phyloP scores from a whole-genome alignment of 2,329 filamentous ascomycete genomes.

The Aspergillus bombycis region DNA sequence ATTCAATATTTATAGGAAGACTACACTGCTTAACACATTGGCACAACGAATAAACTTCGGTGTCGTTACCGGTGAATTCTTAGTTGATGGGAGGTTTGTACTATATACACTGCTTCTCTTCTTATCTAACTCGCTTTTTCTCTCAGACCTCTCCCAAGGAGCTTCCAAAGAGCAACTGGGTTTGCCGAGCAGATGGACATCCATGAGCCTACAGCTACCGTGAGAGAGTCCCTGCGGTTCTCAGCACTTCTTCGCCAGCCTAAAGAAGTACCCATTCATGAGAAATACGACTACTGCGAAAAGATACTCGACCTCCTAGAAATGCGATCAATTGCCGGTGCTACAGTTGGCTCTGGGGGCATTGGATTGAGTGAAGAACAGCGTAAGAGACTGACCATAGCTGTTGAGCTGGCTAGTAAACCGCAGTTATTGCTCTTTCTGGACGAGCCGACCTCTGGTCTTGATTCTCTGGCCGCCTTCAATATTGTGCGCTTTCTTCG shows the following conservation, averaged over 20 bases:
- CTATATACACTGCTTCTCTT: neutral
- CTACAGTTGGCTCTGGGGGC: conserved; percentile 63
- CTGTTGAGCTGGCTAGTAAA: conserved; percentile 64
- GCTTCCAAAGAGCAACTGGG: conserved; percentile 58
- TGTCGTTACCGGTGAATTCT: conserved; percentile 46
- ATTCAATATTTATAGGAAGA: conserved; percentile 42
- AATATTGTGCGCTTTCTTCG: conserved; percentile 65
- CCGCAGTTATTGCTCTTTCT: conserved; percentile 64
- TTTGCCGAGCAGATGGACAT: conserved; percentile 68
- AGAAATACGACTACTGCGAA: conserved; percentile 71
- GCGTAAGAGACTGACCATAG: conserved; percentile 68
- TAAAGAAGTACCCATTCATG: conserved; percentile 57
- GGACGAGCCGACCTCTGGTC: conserved; percentile 65
- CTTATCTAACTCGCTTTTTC: neutral
- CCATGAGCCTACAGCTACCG: conserved; percentile 67
- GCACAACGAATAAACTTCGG: conserved; percentile 51
- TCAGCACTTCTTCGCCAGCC: conserved; percentile 67
- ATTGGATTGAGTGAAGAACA: conserved; percentile 67
- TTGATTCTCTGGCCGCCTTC: conserved; percentile 71
- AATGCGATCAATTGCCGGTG: conserved; percentile 68
- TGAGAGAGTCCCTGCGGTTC: conserved; percentile 68
- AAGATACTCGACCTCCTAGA: conserved; percentile 70
- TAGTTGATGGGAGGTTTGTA: conserved; percentile 49
- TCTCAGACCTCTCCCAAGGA: conserved; percentile 44
- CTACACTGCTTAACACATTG: conserved; percentile 51